Conservation (phyloP, 371 early-diverging fungal species). For the Mitosporidium daphniae region DNA sequence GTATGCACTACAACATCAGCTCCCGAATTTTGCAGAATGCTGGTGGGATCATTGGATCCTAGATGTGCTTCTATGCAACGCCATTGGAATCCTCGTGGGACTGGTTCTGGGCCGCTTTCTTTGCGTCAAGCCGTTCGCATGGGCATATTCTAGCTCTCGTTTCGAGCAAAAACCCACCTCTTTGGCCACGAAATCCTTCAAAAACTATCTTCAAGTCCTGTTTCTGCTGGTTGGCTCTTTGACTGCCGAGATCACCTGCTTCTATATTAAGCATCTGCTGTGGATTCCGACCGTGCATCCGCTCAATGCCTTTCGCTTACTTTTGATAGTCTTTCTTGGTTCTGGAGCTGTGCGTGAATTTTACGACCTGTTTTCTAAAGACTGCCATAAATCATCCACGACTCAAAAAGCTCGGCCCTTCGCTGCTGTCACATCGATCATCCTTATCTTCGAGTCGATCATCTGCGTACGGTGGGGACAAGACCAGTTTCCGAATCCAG, state of each 20-base stretch:
- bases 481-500: no score
- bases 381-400: no score
- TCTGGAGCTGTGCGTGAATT: slow-evolving; percentile 48
- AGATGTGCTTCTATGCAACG: slow-evolving; percentile 65
- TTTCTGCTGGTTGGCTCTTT: slow-evolving; percentile 11
- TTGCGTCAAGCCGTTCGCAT: slow-evolving; percentile 66
- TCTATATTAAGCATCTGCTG: slow-evolving; percentile 55
- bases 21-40: slow-evolving; percentile 84
- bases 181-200: slow-evolving; percentile 31
- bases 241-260: slow-evolving; percentile 48
- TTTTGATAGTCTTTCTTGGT: slow-evolving; percentile 34
- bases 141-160: no score
- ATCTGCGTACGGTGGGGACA: no score
- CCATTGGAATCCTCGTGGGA: slow-evolving; percentile 57
- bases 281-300: slow-evolving; percentile 66
- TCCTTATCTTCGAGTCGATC: no score
- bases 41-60: slow-evolving; percentile 98
- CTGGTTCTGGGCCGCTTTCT: slow-evolving; percentile 68
- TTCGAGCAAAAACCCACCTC: no score
- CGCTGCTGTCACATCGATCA: no score
- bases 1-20: slow-evolving; percentile 62
- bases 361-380: no score
- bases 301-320: slow-evolving; percentile 31
- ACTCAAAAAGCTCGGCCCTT: no score
- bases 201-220: slow-evolving; percentile 21